These are phyloP conservation scores for Xylaria sp. DNA, from an alignment of 2,329 filamentous ascomycete genomes.

Conservation along the genomic window DNA sequence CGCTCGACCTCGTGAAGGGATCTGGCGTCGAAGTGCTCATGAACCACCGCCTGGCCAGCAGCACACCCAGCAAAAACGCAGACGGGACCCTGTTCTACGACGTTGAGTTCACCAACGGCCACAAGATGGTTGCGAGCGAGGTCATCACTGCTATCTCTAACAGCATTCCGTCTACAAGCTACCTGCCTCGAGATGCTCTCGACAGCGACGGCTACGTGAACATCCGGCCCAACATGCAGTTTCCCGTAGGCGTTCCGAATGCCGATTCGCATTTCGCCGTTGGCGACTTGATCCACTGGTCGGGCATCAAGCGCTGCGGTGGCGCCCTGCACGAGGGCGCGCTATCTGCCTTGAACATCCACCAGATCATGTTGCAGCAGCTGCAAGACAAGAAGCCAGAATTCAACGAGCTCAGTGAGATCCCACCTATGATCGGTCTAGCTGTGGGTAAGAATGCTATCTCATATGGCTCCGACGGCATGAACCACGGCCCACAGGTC, in stretches of 20 bases:
- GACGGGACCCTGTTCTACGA: constrained; percentile 51
- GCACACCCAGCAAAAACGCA: constrained; percentile 51
- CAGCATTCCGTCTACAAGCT: constrained; percentile 65
- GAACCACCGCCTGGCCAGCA: constrained; percentile 60
- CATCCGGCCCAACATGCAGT: constrained; percentile 59
- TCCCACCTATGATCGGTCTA: constrained; percentile 71
- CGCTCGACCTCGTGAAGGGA: constrained; percentile 63
- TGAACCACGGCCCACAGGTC: constrained; percentile 65
- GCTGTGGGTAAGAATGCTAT: constrained; percentile 74
- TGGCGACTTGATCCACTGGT: constrained; percentile 74
- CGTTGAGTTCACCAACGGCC: constrained; percentile 65
- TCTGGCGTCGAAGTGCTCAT: constrained; percentile 69
- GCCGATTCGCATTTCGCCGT: constrained; percentile 67
- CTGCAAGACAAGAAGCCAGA: constrained; percentile 47
- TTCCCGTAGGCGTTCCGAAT: constrained; percentile 59
- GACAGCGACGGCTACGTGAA: constrained; percentile 70
- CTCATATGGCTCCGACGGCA: constrained; percentile 64
- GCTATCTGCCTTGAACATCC: constrained; percentile 68
- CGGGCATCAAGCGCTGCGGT: constrained; percentile 80
- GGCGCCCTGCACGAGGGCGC: constrained; percentile 77
- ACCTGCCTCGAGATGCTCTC: constrained; percentile 63
- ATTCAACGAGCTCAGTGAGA: constrained; percentile 56
- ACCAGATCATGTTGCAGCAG: constrained; percentile 62
- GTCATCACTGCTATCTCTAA: constrained; percentile 74
- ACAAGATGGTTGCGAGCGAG: constrained; percentile 63